Evolutionary conservation across 2,329 filamentous ascomycete species (phyloP), one percentile per base, ranked within the genome.

Genomic region (Macrophomina phaseolina): DNA sequence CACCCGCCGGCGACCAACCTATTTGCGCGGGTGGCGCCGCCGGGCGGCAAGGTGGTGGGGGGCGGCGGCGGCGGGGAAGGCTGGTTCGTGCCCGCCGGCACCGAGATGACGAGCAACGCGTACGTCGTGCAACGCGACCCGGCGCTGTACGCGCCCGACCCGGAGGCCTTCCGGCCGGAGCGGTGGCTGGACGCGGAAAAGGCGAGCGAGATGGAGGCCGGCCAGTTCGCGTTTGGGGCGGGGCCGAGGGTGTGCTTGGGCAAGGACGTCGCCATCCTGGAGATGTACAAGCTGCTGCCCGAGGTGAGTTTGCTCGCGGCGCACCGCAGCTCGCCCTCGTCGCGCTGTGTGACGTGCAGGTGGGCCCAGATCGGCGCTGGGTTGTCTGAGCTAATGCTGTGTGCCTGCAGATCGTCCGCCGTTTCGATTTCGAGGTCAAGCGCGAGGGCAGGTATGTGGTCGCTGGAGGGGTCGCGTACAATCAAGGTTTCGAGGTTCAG

Each of bases 1-100:
- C 80, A 81, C 64, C 84, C 84, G 1, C 79, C 84, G 0, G 84
- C 82, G 0, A 81, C 83, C 1, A 85, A 82, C 66, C 79, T 86
- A 32, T 84, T 86, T 71, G 81, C 83, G 2, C 79, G 84, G 0
- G 73, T 83, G 4, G 73, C 82, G 5, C 76, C 64, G 8, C 72
- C 73, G 3, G 66, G 69, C 18, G 75, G 74, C 2, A 74, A 81
- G 42, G 71, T 40, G 38, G 8, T 40, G 38, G 38, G 14, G 2
- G 38, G 18, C 18, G 49, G 3, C 0, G 67, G 81, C 40, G 71
- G 77, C 5, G 71, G 83, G 2, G 80, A 79, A 52, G 80, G 79
- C 2, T 73, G 77, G 18, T 78, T 76, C 51, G 74, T 79, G 4
- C 81, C 81, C 0, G 76, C 73, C 1, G 81, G 81, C 0, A 78